Percentiles rank a stretch among this genome's conserved stretches.
Evolutionary conservation across 139 green algal genomes (phyloP).

Genomic region (Tetratostichococcus sp.): DNA sequence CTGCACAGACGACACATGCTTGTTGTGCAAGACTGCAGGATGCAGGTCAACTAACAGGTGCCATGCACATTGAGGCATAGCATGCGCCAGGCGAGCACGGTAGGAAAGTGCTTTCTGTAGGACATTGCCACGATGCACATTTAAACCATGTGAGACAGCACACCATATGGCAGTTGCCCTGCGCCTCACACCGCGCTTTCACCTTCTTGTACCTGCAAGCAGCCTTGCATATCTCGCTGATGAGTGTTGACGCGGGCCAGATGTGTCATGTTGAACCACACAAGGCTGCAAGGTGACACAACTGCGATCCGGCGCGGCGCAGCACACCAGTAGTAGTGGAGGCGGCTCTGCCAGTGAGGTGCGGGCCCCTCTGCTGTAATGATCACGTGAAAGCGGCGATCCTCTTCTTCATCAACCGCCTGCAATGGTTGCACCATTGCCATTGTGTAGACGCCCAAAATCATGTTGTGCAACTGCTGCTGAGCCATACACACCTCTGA

Average conservation of each 20-base stretch:
- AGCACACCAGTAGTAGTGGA: conserved; percentile 75
- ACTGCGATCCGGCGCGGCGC: too few species aligned
- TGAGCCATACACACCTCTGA: too few species aligned
- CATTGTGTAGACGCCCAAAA: neutral
- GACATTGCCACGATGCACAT: too few species aligned
- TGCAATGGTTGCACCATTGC: neutral
- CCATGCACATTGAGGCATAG: neutral
- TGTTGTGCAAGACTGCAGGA: too few species aligned
- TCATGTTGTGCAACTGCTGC: too few species aligned
- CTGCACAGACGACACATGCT: neutral
- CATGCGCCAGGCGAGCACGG: too few species aligned
- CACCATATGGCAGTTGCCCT: conserved; percentile 56
- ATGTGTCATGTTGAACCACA: too few species aligned
- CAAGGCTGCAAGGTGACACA: too few species aligned
- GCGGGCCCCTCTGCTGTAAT: conserved; percentile 72
- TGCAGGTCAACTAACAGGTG: neutral
- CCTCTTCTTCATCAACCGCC: neutral
- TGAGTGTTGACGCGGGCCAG: too few species aligned
- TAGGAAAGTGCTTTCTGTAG: too few species aligned
- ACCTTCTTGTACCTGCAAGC: conserved; percentile 23
- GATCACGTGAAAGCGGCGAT: conserved; percentile 71
- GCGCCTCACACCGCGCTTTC: neutral
- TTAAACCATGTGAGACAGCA: neutral
- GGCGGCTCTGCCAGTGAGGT: conserved; percentile 79
- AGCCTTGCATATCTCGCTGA: too few species aligned